These are phyloP conservation scores for Apiosordaria backusii DNA, from an alignment of 495 filamentous ascomycete species.

Conservation along the genomic window DNA sequence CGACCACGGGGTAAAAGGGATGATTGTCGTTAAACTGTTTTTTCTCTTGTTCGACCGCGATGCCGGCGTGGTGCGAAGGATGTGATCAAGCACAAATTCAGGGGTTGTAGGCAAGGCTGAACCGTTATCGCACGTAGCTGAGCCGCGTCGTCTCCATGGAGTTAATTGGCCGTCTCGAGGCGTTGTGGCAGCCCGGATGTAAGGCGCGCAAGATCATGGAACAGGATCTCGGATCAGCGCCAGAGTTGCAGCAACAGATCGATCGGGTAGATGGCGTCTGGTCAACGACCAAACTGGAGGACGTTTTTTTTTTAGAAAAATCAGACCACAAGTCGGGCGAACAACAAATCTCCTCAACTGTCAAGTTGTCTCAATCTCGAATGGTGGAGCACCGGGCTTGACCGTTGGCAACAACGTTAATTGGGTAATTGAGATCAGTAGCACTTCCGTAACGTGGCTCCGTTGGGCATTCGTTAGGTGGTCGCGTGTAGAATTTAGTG, in stretches of 20 bases:
- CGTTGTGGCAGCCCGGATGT: slow-evolving; percentile 16
- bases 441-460: neutral
- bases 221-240: slow-evolving; percentile 15
- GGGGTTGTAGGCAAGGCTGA: slow-evolving; percentile 19
- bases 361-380: slow-evolving; percentile 8
- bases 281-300: neutral
- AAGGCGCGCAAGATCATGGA: slow-evolving; percentile 24
- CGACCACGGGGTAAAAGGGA: slow-evolving; percentile 20
- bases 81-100: slow-evolving; percentile 14
- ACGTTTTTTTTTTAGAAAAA: neutral
- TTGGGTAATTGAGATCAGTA: slow-evolving; percentile 1
- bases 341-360: neutral
- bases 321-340: neutral
- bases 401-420: slow-evolving; percentile 5
- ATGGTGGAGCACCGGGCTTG: slow-evolving; percentile 16
- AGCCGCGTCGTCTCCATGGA: slow-evolving; percentile 18
- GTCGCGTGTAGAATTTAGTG: neutral
- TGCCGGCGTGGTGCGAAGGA: slow-evolving; percentile 10
- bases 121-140: slow-evolving; percentile 4
- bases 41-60: slow-evolving; percentile 12
- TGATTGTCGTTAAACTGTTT: slow-evolving; percentile 17
- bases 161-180: slow-evolving; percentile 14
- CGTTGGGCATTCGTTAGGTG: neutral
- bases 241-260: slow-evolving; percentile 20
- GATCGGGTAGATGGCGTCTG: neutral